Base-by-base conservation (phyloP, 345 rosid species). In the Kandelia obovata region DNA sequence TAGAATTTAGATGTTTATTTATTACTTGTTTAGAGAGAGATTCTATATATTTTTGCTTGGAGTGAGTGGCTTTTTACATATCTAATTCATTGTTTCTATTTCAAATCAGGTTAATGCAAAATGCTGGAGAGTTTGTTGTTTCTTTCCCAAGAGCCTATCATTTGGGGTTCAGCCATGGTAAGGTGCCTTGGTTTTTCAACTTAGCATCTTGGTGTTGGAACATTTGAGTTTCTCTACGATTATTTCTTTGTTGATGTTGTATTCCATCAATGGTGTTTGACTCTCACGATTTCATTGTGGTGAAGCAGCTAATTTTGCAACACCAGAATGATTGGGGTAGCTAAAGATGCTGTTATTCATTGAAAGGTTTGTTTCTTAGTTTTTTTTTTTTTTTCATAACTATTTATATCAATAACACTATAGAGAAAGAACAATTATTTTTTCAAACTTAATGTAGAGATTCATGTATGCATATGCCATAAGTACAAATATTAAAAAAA, bases 71-170 rank as follows among this genome's bases (percentile, higher is more conserved):
- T 43, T 0, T 3, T 3, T 3, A 56, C 3, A 10, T 23, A 8
- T 55, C 5, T 27, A 7, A 25, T 9, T 55, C 30, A 23, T 55
- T 10, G 1, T 11, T 21, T 65, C 30, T 74, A 39, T 49, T 43
- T 63, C 32, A 35, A 72, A 71, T 62, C 87, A 89, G 96, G 83
- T 83, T 92, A 80, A 96, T 89, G 64, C 97, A 92, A 84, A 89
- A 92, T 73, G 88, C 92, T 75, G 78, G 73, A 32, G 98, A 92
- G 65, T 95, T 86, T 77, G 98, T 95, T 43, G 90, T 95, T 74
- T 90, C 99, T 28, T 92, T 92, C 77, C 98, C 98, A 59, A 86
- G 97, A 81, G 99, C 98, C 55, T 95, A 95, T 80, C 99, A 95
- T 83, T 88, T 92, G 21, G 98, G 99, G 65, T 95, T 95, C 78